Conservation (phyloP, 2,329 filamentous ascomycete species). For the Fusarium tupiense region DNA sequence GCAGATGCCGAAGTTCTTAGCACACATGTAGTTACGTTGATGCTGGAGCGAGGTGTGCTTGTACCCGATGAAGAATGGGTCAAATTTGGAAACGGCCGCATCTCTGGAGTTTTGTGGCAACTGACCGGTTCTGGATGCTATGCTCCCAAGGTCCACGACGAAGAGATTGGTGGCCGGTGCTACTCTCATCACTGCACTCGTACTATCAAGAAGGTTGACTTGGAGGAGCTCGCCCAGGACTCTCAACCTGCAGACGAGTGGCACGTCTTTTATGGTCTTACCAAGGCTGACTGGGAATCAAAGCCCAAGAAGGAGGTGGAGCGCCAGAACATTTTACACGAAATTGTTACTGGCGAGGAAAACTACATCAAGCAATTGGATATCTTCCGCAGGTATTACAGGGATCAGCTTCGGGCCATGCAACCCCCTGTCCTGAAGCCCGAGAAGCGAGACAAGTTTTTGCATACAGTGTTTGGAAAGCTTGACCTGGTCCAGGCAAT, state of each 20-base stretch:
- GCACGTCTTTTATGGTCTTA: slow-evolving; percentile 88
- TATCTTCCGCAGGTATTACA: slow-evolving; percentile 84
- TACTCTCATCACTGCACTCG: slow-evolving; percentile 95
- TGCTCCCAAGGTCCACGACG: slow-evolving; percentile 81
- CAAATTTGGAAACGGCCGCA: slow-evolving; percentile 81
- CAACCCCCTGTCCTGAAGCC: slow-evolving; percentile 84
- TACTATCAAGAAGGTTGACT: slow-evolving; percentile 92
- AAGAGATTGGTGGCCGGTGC: slow-evolving; percentile 77
- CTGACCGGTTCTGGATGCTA: slow-evolving; percentile 93
- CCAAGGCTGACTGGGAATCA: slow-evolving; percentile 76
- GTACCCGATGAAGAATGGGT: slow-evolving; percentile 97
- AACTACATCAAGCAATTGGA: slow-evolving; percentile 89
- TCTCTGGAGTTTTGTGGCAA: slow-evolving; percentile 94
- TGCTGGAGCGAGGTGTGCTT: slow-evolving; percentile 82
- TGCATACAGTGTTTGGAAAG: slow-evolving; percentile 88
- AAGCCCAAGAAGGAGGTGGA: slow-evolving; percentile 88
- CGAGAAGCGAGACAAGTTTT: slow-evolving; percentile 80
- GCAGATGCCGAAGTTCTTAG: slow-evolving; percentile 93
- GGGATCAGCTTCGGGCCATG: slow-evolving; percentile 77
- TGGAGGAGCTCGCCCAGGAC: slow-evolving; percentile 78
- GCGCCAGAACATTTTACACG: slow-evolving; percentile 92
- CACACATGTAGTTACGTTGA: slow-evolving; percentile 77
- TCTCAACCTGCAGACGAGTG: slow-evolving; percentile 79
- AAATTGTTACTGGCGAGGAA: slow-evolving; percentile 94
- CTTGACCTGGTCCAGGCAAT: slow-evolving; percentile 88